phyloP scores from a whole-genome alignment of 2,329 filamentous ascomycete genomes.

The Parasarocladium wereldwijsianum region DNA sequence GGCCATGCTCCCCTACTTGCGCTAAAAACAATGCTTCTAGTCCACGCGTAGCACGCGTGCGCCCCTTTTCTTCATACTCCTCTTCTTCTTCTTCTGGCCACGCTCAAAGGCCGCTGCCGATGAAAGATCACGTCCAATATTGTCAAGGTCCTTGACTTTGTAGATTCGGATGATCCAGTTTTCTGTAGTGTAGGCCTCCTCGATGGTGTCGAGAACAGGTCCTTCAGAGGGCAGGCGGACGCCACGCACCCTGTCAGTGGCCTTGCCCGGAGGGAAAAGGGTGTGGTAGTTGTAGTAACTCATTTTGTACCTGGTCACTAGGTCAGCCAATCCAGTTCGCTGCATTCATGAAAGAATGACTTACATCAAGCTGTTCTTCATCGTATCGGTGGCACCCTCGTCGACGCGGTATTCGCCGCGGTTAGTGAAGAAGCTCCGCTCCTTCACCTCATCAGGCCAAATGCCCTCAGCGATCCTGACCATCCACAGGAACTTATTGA shows the following conservation, averaged over 20 bases:
- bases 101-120: slow-evolving; percentile 55
- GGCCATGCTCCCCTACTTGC: no score
- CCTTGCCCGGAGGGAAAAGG: slow-evolving; percentile 85
- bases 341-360: slow-evolving; percentile 18
- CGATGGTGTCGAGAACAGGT: slow-evolving; percentile 73
- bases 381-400: slow-evolving; percentile 81
- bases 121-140: slow-evolving; percentile 78
- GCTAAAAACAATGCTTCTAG: no score
- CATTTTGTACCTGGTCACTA: slow-evolving; percentile 83
- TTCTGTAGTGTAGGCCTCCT: slow-evolving; percentile 97
- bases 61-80: slow-evolving; percentile 55
- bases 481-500: slow-evolving; percentile 99
- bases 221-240: slow-evolving; percentile 67
- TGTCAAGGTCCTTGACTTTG: slow-evolving; percentile 98
- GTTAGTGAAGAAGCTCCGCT: slow-evolving; percentile 87
- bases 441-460: slow-evolving; percentile 98
- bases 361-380: slow-evolving; percentile 99
- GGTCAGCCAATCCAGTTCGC: slow-evolving; percentile 11
- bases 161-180: slow-evolving; percentile 99
- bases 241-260: slow-evolving; percentile 76
- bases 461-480: slow-evolving; percentile 97
- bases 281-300: slow-evolving; percentile 95
- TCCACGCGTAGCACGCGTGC: slow-evolving; percentile 58
- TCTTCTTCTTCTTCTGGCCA: slow-evolving; percentile 77
- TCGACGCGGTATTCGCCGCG: slow-evolving; percentile 94